These are phyloP conservation scores for Macrophomina tecta DNA, from an alignment of 2,329 filamentous ascomycete genomes.

Conservation along the genomic window DNA sequence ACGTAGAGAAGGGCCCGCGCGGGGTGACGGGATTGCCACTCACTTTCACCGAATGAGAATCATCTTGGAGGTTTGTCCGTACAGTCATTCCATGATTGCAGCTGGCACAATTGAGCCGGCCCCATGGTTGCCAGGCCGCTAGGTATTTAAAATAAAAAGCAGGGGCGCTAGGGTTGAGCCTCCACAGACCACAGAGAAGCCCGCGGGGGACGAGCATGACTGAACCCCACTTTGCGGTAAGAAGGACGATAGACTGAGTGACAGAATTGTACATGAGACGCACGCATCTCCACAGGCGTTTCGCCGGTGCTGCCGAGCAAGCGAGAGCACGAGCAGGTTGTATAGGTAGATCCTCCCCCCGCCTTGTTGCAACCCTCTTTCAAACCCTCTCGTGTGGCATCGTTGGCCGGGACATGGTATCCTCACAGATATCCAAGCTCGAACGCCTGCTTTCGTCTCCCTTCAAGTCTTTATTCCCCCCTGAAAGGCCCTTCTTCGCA, in stretches of 20 bases:
- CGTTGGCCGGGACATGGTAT: slow-evolving; percentile 50
- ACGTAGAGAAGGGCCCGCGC: neutral
- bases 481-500: slow-evolving; percentile 28
- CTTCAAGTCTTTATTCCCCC: slow-evolving; percentile 32
- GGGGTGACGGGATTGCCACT: slow-evolving; percentile 13
- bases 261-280: neutral
- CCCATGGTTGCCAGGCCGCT: neutral
- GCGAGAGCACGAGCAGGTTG: neutral
- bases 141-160: slow-evolving; percentile 13
- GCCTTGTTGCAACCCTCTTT: slow-evolving; percentile 32
- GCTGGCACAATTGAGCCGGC: neutral
- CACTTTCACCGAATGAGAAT: slow-evolving; percentile 12
- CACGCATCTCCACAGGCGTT: neutral
- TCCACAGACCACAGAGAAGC: slow-evolving; percentile 12
- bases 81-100: neutral
- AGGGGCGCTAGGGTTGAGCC: slow-evolving; percentile 1
- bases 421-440: slow-evolving; percentile 55
- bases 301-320: neutral
- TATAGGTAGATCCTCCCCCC: neutral
- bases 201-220: neutral
- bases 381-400: slow-evolving; percentile 57
- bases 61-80: neutral
- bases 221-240: slow-evolving; percentile 1
- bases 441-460: slow-evolving; percentile 41
- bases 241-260: neutral